A percentile compares a stretch with the other conserved stretches of the same genome.
Evolutionary conservation across 2,329 filamentous ascomycete genomes (phyloP).

Genomic region (Diaporthe citriasiana): DNA sequence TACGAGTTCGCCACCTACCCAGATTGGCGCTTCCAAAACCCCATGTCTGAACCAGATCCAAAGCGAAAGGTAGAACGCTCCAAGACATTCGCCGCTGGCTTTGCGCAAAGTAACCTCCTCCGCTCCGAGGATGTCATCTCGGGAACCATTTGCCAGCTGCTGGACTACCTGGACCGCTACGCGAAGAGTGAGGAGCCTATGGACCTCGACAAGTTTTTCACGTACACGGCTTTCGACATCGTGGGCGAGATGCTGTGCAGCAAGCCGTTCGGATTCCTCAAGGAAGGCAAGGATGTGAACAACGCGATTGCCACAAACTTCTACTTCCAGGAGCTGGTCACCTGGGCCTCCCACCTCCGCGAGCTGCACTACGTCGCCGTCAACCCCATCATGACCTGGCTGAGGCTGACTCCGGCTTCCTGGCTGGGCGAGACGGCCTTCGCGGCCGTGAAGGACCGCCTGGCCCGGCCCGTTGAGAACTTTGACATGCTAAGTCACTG

Average conservation of each 20-base stretch:
- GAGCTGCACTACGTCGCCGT: conserved; percentile 14
- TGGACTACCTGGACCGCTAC: conserved; percentile 44
- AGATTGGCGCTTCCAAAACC: conserved; percentile 45
- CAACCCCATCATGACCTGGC: conserved; percentile 32
- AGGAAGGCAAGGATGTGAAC: conserved; percentile 19
- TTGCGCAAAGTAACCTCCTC: conserved; percentile 51
- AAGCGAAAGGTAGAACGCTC: conserved; percentile 52
- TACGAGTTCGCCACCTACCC: conserved; percentile 26
- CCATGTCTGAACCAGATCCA: conserved; percentile 56
- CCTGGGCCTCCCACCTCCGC: conserved; percentile 15
- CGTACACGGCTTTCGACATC: conserved; percentile 33
- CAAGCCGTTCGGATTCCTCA: conserved; percentile 11
- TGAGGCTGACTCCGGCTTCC: not conserved
- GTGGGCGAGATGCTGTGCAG: conserved; percentile 20
- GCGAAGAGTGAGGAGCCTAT: conserved; percentile 38
- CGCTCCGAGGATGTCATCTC: conserved; percentile 45
- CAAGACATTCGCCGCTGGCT: conserved; percentile 52
- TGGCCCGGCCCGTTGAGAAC: not conserved
- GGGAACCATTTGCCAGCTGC: conserved; percentile 40
- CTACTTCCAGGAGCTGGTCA: conserved; percentile 14
- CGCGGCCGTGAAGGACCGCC: not conserved
- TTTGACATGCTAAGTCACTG: conserved; percentile 14
- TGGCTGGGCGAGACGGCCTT: conserved; percentile 22
- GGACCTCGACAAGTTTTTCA: conserved; percentile 46
- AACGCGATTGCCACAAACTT: conserved; percentile 10